These are phyloP conservation scores for Adansonia grandidieri DNA, from an alignment of 441 rosid genomes.

Conservation along the genomic window DNA sequence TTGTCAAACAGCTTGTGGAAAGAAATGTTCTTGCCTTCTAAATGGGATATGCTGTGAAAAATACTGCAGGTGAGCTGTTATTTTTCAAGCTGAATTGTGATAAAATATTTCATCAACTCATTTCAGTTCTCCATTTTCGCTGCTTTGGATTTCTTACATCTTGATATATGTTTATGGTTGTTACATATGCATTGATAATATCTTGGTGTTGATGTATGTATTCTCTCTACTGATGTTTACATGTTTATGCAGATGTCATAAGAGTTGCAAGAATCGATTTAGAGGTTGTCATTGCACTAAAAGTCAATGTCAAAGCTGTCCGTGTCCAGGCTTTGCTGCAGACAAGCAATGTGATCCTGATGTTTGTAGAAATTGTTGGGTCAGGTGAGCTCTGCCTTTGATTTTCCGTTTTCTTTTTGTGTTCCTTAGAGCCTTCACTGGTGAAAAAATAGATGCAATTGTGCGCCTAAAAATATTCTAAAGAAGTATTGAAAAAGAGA, in stretches of 20 bases:
- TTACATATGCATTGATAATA: neutral
- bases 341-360: slow-evolving; percentile 99
- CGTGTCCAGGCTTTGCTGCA: slow-evolving; percentile 99
- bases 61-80: slow-evolving; percentile 86
- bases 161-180: neutral
- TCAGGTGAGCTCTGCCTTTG: slow-evolving; percentile 61
- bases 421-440: neutral
- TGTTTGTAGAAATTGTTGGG: slow-evolving; percentile 99
- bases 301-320: slow-evolving; percentile 99
- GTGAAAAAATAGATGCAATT: neutral
- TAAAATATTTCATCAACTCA: neutral
- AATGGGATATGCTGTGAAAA: slow-evolving; percentile 99
- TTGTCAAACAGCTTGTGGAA: slow-evolving; percentile 92
- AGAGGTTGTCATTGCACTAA: slow-evolving; percentile 99
- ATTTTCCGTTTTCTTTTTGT: slow-evolving; percentile 22
- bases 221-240: slow-evolving; percentile 27
- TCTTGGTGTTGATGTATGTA: slow-evolving; percentile 21
- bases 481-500: neutral
- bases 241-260: slow-evolving; percentile 73
- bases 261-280: slow-evolving; percentile 96
- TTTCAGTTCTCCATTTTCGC: neutral
- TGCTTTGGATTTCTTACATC: neutral
- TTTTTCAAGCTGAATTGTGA: neutral
- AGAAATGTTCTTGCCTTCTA: slow-evolving; percentile 85
- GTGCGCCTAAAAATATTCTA: neutral